A percentile compares a stretch with the other conserved stretches of the same genome.
Conservation (phyloP, 2,329 filamentous ascomycete species). For the Botrytis tulipae region DNA sequence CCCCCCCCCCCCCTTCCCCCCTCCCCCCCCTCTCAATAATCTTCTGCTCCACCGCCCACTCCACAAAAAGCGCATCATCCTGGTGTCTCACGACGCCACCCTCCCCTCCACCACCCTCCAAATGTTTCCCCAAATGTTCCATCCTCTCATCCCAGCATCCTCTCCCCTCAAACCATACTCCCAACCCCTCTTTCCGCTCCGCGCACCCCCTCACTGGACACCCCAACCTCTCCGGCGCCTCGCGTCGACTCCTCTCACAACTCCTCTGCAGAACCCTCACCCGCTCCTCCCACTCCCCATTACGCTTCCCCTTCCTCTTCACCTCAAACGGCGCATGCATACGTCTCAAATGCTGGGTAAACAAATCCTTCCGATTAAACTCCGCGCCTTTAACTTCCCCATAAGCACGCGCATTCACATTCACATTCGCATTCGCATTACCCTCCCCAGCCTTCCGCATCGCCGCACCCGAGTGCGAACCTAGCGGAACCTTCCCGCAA, state of each 20-base stretch:
- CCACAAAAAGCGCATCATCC: slow-evolving; percentile 27
- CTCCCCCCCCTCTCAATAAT: slow-evolving; percentile 27
- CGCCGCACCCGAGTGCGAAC: not conserved
- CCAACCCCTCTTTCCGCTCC: not conserved
- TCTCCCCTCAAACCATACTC: slow-evolving; percentile 55
- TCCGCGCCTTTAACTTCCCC: slow-evolving; percentile 28
- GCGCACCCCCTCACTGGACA: slow-evolving; percentile 65
- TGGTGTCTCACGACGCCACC: slow-evolving; percentile 13
- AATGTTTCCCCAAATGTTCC: slow-evolving; percentile 82
- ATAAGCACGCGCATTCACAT: not conserved
- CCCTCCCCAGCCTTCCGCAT: slow-evolving; percentile 8
- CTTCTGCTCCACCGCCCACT: slow-evolving; percentile 27
- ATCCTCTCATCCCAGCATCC: slow-evolving; percentile 77
- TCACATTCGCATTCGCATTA: slow-evolving; percentile 9
- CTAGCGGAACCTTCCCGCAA: slow-evolving; percentile 31
- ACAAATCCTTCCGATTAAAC: slow-evolving; percentile 92
- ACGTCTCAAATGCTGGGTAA: slow-evolving; percentile 80
- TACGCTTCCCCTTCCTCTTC: slow-evolving; percentile 42
- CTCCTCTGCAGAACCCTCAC: slow-evolving; percentile 55
- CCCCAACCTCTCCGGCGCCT: slow-evolving; percentile 56
- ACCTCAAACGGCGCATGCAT: slow-evolving; percentile 66
- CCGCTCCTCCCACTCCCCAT: slow-evolving; percentile 49
- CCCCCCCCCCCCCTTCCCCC: too few species aligned
- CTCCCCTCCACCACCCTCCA: slow-evolving; percentile 53
- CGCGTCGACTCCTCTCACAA: slow-evolving; percentile 61